Evolutionary conservation across 164 flowering plant genomes (phyloP).

Genomic region (Magnolia sinica): DNA sequence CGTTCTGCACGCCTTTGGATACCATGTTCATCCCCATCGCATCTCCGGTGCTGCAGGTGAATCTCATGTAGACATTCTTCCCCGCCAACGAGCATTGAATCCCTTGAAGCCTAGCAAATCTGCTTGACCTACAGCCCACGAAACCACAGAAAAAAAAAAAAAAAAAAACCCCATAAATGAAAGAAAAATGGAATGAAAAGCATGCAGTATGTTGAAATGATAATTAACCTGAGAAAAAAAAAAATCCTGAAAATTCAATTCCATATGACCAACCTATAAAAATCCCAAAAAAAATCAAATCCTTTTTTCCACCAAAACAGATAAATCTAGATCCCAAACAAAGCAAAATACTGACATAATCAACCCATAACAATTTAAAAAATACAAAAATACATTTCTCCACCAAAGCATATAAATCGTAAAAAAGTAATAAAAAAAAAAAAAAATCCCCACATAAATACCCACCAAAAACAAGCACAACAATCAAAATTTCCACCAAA

Average conservation of each 20-base stretch:
- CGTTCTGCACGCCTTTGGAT: slow-evolving; percentile 90
- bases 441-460: neutral
- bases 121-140: slow-evolving; percentile 56
- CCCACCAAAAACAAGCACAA: neutral
- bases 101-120: slow-evolving; percentile 73
- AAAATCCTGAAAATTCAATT: neutral
- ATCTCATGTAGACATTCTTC: slow-evolving; percentile 66
- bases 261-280: neutral
- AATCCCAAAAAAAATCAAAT: neutral
- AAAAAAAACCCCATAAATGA: neutral
- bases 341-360: neutral
- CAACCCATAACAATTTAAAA: neutral
- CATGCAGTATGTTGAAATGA: neutral
- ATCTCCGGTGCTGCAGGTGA: slow-evolving; percentile 82
- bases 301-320: neutral
- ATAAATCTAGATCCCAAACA: neutral
- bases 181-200: neutral
- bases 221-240: neutral
- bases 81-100: slow-evolving; percentile 72
- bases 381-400: neutral
- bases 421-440: neutral
- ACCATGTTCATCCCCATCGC: slow-evolving; percentile 99
- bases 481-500: neutral
- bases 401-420: no score
- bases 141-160: neutral